phyloP scores from a whole-genome alignment of 495 filamentous ascomycete species.

The Xylaria grammica region DNA sequence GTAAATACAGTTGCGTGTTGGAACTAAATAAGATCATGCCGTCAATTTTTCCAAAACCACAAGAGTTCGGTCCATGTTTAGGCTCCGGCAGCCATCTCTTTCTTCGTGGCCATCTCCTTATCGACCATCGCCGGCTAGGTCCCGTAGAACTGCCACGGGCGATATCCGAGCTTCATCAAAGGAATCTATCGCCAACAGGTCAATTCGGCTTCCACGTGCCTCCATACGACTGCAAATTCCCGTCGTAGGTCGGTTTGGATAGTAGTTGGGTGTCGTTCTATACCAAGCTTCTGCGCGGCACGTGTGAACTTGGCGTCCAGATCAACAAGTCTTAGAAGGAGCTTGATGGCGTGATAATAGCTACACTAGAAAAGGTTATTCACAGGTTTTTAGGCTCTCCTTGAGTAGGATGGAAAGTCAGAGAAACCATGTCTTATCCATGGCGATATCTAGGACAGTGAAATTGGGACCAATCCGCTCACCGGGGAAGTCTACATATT shows the following conservation, averaged over 20 bases:
- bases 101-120: not conserved
- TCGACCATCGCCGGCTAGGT: conserved; percentile 3
- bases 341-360: conserved; percentile 20
- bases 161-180: conserved; percentile 21
- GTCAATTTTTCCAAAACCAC: not conserved
- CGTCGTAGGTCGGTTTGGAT: conserved; percentile 25
- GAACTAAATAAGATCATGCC: not conserved
- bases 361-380: conserved; percentile 31
- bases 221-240: conserved; percentile 25
- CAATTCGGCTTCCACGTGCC: conserved; percentile 29
- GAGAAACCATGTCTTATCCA: conserved; percentile 44
- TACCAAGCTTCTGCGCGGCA: conserved; percentile 22
- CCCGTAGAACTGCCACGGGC: conserved; percentile 1
- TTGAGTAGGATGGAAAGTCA: conserved; percentile 30
- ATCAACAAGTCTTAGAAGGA: conserved; percentile 29
- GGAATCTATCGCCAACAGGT: conserved; percentile 21
- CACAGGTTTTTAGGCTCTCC: conserved; percentile 40
- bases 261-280: conserved; percentile 36
- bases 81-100: not conserved
- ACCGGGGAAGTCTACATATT: not conserved
- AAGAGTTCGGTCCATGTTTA: not conserved
- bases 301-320: conserved; percentile 24
- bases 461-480: conserved; percentile 26
- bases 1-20: not conserved
- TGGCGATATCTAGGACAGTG: conserved; percentile 45